These are phyloP conservation scores for Nidularia sp. DNA, from an alignment of 768 basidiomycete genomes.

Conservation along the genomic window DNA sequence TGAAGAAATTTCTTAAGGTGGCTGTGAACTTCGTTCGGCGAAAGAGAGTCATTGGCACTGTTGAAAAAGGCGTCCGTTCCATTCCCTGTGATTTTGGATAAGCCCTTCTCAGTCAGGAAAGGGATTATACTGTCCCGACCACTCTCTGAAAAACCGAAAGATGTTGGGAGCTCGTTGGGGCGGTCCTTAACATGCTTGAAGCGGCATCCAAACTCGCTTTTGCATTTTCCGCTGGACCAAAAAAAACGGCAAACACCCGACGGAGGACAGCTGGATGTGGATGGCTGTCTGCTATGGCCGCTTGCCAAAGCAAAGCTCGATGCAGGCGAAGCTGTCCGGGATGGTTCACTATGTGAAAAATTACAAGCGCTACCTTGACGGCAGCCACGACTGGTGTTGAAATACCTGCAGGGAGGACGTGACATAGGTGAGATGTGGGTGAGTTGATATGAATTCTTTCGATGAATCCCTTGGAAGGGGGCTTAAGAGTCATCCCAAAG, in stretches of 20 bases:
- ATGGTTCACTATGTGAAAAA: constrained; percentile 19
- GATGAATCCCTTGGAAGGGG: no score
- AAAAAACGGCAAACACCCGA: constrained; percentile 40
- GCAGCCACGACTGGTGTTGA: constrained; percentile 42
- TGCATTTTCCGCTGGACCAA: constrained; percentile 45
- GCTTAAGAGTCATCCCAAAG: no score
- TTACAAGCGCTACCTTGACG: constrained; percentile 34
- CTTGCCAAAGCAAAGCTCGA: not conserved
- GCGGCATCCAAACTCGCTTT: constrained; percentile 38
- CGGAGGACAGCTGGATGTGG: constrained; percentile 12
- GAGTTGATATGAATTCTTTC: no score
- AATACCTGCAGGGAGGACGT: constrained; percentile 26
- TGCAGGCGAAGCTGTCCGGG: constrained; percentile 1
- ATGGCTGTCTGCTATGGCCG: constrained; percentile 3
- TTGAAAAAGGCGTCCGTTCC: constrained; percentile 41
- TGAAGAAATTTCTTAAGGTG: constrained; percentile 35
- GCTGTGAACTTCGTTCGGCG: constrained; percentile 46
- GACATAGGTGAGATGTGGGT: no score
- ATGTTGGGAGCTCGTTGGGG: not conserved
- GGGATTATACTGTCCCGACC: constrained; percentile 26
- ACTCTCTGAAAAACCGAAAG: not conserved
- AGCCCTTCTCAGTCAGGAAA: constrained; percentile 40
- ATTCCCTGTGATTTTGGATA: constrained; percentile 36
- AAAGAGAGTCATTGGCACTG: constrained; percentile 16
- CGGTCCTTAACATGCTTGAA: constrained; percentile 28